phyloP scores from a whole-genome alignment of 495 filamentous ascomycete genomes.

The Tuber magnatum region DNA sequence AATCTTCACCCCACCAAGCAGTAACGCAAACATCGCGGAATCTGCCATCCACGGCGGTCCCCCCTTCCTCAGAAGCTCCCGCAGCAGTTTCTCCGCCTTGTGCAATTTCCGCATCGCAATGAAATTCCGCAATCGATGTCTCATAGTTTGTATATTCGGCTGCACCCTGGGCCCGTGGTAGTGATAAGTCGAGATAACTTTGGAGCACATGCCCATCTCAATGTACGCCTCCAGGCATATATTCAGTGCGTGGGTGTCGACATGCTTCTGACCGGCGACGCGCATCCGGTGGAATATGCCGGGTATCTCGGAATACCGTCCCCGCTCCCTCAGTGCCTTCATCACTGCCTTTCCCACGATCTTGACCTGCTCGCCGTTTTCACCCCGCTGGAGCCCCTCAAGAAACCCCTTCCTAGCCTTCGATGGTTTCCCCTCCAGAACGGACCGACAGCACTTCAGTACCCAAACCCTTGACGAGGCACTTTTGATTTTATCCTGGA shows the following conservation, averaged over 20 bases:
- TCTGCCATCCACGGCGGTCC: slow-evolving; percentile 22
- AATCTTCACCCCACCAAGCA: slow-evolving; percentile 25
- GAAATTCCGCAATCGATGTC: slow-evolving; percentile 28
- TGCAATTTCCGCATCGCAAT: slow-evolving; percentile 21
- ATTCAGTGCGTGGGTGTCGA: slow-evolving; percentile 30
- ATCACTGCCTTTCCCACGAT: slow-evolving; percentile 25
- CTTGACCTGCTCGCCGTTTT: slow-evolving; percentile 12
- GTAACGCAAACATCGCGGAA: slow-evolving; percentile 20
- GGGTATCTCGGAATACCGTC: slow-evolving; percentile 25
- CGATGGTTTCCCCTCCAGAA: slow-evolving; percentile 6
- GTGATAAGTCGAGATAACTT: slow-evolving; percentile 24
- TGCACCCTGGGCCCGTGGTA: slow-evolving; percentile 19
- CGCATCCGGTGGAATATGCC: slow-evolving; percentile 23
- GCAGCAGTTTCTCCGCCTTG: slow-evolving; percentile 23
- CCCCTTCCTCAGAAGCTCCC: slow-evolving; percentile 12
- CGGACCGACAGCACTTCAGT: slow-evolving; percentile 15
- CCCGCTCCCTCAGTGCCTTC: slow-evolving; percentile 26
- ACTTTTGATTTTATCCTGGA: not conserved
- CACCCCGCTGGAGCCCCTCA: slow-evolving; percentile 17
- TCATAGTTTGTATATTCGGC: slow-evolving; percentile 26
- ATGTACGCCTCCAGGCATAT: slow-evolving; percentile 34
- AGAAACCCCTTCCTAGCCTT: slow-evolving; percentile 26
- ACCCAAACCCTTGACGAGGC: slow-evolving; percentile 12
- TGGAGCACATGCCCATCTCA: slow-evolving; percentile 22
- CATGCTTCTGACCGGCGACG: slow-evolving; percentile 1